Evolutionary conservation across 306 rosid species (phyloP), one percentile per base, ranked within the genome.

Genomic region (Malus domestica): DNA sequence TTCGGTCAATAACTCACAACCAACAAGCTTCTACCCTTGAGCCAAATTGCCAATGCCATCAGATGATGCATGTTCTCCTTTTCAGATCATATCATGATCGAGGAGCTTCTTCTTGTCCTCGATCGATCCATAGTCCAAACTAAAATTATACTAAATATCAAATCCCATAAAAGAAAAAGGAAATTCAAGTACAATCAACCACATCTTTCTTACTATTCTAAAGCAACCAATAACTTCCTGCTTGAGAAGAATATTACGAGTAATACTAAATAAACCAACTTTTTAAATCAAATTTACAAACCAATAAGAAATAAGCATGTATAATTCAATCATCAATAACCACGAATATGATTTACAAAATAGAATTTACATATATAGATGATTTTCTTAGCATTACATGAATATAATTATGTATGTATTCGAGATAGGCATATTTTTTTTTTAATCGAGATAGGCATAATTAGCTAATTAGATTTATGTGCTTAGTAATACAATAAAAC

Each of bases 1-100:
- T n/a, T 27, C 29, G 86, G 85, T 81, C 85, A 89, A 83, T 82
- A 57, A 80, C 57, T 76, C 80, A 70, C 71, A 78, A 57, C 69
- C 75, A 77, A 61, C 33, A 63, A 76, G 55, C 49, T 10, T 70
- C 73, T 68, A 70, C 80, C 51, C 65, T 80, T 71, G 76, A 38
- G 42, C 42, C 10, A 38, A 38, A 38, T 38, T 38, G 42, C 42
- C 42, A 38, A 38, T 38, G 42, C 10, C 42, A 38, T 38, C 42
- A 38, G 42, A 38, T 68, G 59, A 13, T 22, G 29, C 42, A 58
- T 58, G 30, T 27, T 61, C 66, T 67, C 33, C 27, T 32, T 75
- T 46, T 51, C 77, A 71, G 78, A 76, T 83, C 54, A 46, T 14
- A 76, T 83, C 19, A 46, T 14, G 19, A 27, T 27, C 29, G 29